Conservation (phyloP, 345 rosid species). For the Hevea brasiliensis region DNA sequence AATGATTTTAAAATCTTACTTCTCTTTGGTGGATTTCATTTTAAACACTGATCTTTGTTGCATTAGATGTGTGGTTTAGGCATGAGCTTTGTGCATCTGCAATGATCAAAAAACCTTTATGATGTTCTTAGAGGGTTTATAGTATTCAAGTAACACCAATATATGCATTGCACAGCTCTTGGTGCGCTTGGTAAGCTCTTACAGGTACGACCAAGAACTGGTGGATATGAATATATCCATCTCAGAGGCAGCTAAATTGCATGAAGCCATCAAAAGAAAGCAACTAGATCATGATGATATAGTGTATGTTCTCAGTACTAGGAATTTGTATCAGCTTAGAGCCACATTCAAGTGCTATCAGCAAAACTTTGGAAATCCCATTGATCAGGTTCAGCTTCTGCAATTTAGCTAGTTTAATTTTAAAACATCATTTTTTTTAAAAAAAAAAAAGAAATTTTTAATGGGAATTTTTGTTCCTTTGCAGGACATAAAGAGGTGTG, state of each 20-base stretch:
- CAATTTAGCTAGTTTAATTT: constrained; percentile 9
- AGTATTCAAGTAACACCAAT: not conserved
- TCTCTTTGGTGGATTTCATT: no score
- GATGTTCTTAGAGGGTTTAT: not conserved
- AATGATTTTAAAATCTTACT: no score
- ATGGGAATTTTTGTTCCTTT: not conserved
- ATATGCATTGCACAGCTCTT: constrained; percentile 49
- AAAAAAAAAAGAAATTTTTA: not conserved
- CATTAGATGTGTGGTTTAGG: not conserved
- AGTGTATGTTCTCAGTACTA: constrained; percentile 56
- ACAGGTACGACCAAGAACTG: constrained; percentile 67
- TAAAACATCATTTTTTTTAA: not conserved
- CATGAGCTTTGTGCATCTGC: no score
- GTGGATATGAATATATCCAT: constrained; percentile 54
- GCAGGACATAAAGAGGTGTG: constrained; percentile 61
- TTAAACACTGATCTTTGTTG: no score
- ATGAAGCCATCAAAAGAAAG: constrained; percentile 55
- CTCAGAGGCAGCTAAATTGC: constrained; percentile 60
- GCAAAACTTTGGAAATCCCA: constrained; percentile 47
- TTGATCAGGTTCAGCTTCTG: constrained; percentile 55
- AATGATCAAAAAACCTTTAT: not conserved
- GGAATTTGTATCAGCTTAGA: constrained; percentile 75
- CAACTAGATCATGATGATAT: constrained; percentile 64
- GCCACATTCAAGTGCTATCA: constrained; percentile 61
- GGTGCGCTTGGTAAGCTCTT: constrained; percentile 64